These are phyloP conservation scores for Scleroderma bovista DNA, from an alignment of 768 basidiomycete species.

Conservation along the genomic window DNA sequence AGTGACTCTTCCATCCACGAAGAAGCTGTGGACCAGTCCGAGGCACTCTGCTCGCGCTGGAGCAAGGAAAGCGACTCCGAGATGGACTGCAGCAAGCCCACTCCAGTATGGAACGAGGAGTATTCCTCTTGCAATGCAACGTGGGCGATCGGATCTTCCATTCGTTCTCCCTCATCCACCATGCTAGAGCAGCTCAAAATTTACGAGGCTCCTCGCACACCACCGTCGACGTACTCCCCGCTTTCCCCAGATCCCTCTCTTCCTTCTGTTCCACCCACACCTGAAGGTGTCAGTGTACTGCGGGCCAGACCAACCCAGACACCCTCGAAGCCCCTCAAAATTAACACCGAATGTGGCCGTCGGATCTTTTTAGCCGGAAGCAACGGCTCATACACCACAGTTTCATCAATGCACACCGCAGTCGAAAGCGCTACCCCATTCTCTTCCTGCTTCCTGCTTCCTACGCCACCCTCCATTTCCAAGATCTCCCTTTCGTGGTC, in stretches of 20 bases:
- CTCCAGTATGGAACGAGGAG: conserved; percentile 29
- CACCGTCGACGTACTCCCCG: conserved; percentile 49
- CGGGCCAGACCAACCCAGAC: conserved; percentile 32
- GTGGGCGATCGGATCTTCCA: conserved; percentile 49
- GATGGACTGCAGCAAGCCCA: conserved; percentile 28
- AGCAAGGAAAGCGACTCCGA: conserved; percentile 45
- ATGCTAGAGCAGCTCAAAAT: conserved; percentile 34
- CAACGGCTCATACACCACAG: conserved; percentile 39
- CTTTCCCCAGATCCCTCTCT: conserved; percentile 34
- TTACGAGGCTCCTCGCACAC: conserved; percentile 44
- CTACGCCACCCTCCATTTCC: conserved; percentile 38
- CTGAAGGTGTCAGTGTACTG: conserved; percentile 43
- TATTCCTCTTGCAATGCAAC: conserved; percentile 47
- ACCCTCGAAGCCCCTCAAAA: conserved; percentile 44
- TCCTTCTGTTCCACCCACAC: conserved; percentile 53
- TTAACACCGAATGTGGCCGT: conserved; percentile 47
- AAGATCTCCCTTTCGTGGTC: conserved; percentile 31
- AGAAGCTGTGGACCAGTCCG: conserved; percentile 33
- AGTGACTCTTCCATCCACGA: conserved; percentile 50
- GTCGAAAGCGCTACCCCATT: conserved; percentile 57
- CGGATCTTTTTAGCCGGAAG: conserved; percentile 35
- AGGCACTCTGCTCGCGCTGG: conserved; percentile 49
- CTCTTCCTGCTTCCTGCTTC: conserved; percentile 51
- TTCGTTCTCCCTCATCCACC: conserved; percentile 39
- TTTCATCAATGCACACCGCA: conserved; percentile 72